phyloP scores from a whole-genome alignment of 257 asterid genomes.

The Primulina eburnea region DNA sequence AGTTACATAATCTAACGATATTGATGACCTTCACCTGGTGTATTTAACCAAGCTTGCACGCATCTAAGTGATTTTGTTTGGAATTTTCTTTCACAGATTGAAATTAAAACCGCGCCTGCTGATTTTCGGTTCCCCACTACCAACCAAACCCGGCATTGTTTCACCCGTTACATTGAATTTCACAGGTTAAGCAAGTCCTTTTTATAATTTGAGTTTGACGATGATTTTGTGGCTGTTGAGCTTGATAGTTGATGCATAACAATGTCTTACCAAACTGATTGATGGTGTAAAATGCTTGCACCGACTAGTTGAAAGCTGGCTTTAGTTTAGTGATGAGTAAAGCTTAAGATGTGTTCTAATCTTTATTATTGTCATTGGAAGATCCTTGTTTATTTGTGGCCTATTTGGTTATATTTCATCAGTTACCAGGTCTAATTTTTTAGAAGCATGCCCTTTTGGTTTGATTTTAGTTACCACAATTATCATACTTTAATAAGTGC shows the following conservation, averaged over 20 bases:
- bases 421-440: neutral
- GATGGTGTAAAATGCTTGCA: constrained; percentile 1
- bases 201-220: neutral
- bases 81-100: constrained; percentile 51
- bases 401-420: neutral
- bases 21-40: neutral
- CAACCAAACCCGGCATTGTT: constrained; percentile 91
- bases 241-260: neutral
- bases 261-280: constrained; percentile 1
- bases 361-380: neutral
- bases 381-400: neutral
- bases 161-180: constrained; percentile 90
- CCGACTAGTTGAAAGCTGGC: constrained; percentile 1
- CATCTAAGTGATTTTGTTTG: constrained; percentile 8
- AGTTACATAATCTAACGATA: too few relatives aligned
- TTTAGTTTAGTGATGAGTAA: neutral
- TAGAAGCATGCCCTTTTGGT: too few relatives aligned
- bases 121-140: constrained; percentile 98
- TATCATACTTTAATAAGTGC: neutral
- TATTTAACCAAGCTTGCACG: constrained; percentile 6
- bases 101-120: constrained; percentile 86
- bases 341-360: neutral
- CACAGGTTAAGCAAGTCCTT: constrained; percentile 49
- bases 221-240: constrained; percentile 9
- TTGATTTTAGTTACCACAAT: too few relatives aligned